Evolutionary conservation across 208 protist species (phyloP), one percentile per base, ranked within the genome.

Genomic region (Acanthamoeba castellanii): DNA sequence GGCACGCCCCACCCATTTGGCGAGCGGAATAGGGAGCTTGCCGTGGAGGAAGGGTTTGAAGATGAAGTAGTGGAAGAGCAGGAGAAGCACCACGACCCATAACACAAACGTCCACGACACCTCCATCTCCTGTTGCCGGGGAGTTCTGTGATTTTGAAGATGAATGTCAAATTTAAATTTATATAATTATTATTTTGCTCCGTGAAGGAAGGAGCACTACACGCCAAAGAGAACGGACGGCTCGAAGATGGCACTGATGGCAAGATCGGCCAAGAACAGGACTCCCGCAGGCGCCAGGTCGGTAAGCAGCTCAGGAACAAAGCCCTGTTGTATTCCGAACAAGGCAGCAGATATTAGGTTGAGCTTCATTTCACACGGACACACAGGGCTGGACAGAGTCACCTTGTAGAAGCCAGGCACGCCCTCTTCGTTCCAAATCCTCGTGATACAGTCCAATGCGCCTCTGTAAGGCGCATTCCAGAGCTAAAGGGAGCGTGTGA

Each of bases 11-110:
- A 94, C 52, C 68, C 90, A 84, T 55, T 50, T 32, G 47, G 90
- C 90, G 45, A 94, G 32, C 42, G 90, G 72, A 45, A 94, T 37
- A 11, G 90, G 90, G 9, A 94, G 70, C 70, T 94, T 34, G 32
- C 90, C 90, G 9, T 94, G 92, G 45, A 78, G 70, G 37, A 94
- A 94, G 16, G 90, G 90, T 27, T 55, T 37, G 7, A 81, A 68
- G 11, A 94, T 78, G 59, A 92, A 92, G 45, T 92, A 92, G 42
- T 78, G 34, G 66, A 92, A 74, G 42, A 92, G 47, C 5, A 74
- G 30, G 42, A 74, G 2, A 8, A 89, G 5, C 13, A 47, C 37
- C 2, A 50, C 37, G 13, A 81, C 30, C 72, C 72, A 81, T 1
- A 81, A 50, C 37, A 81, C 72, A 16, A 81, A 81, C 11, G 72